Conservation (phyloP, 2,329 filamentous ascomycete species). For the Fusarium sp. region DNA sequence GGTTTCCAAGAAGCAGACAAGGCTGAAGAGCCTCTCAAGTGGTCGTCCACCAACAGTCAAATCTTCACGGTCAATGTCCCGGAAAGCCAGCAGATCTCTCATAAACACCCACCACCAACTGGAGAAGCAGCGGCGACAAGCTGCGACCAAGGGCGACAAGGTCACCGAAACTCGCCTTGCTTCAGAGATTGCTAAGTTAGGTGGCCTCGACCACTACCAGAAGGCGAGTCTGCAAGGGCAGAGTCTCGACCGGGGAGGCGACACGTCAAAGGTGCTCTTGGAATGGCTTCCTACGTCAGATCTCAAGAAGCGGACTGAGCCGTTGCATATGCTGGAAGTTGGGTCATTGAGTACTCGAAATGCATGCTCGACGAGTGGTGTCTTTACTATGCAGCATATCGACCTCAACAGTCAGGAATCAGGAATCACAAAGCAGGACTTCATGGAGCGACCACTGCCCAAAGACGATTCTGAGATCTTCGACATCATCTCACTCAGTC, state of each 20-base stretch:
- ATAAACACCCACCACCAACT: conserved; percentile 78
- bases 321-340: conserved; percentile 84
- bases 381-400: conserved; percentile 85
- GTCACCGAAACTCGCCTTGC: conserved; percentile 62
- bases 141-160: conserved; percentile 66
- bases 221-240: conserved; percentile 79
- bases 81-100: conserved; percentile 74
- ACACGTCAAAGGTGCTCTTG: conserved; percentile 75
- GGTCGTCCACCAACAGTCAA: conserved; percentile 71
- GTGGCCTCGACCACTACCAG: conserved; percentile 75
- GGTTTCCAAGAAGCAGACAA: conserved; percentile 63
- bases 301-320: conserved; percentile 45
- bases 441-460: conserved; percentile 89
- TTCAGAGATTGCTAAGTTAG: conserved; percentile 69
- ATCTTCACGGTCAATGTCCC: conserved; percentile 70
- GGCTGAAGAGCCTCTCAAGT: conserved; percentile 60
- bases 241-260: conserved; percentile 75
- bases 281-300: conserved; percentile 67
- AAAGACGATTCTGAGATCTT: conserved; percentile 74
- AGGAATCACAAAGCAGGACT: conserved; percentile 89
- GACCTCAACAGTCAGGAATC: conserved; percentile 90
- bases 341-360: conserved; percentile 89
- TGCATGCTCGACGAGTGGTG: conserved; percentile 80
- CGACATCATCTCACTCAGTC: conserved; percentile 90
- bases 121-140: conserved; percentile 73